Conservation (phyloP, 306 rosid genomes). For the Medicago ruthenica region DNA sequence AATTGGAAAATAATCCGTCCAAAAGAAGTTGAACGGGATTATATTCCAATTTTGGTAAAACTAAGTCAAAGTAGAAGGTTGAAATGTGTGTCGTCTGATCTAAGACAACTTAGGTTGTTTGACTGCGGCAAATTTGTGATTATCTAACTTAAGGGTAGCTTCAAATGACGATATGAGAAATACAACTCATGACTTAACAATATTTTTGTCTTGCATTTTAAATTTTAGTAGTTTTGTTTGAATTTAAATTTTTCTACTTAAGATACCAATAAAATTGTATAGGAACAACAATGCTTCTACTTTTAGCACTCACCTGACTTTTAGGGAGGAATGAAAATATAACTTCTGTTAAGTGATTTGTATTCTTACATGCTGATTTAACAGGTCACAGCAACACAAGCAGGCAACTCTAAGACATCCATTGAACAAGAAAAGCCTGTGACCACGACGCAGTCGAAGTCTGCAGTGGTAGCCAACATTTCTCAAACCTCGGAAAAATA, state of each 20-base stretch:
- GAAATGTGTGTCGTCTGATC: not conserved
- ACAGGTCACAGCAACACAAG: slow-evolving; percentile 48
- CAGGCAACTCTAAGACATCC: slow-evolving; percentile 16
- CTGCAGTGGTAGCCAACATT: too few relatives aligned
- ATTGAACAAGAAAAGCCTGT: slow-evolving; percentile 39
- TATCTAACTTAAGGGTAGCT: too few relatives aligned
- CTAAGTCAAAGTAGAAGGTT: not conserved
- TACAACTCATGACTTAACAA: too few relatives aligned
- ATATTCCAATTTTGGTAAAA: not conserved
- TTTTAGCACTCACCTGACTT: slow-evolving; percentile 14
- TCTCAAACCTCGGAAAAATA: not conserved
- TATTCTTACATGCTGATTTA: slow-evolving; percentile 25
- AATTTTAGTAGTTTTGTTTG: not conserved
- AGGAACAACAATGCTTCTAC: slow-evolving; percentile 22
- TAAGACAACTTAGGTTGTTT: not conserved
- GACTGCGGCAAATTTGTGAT: too few relatives aligned
- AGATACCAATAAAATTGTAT: not conserved
- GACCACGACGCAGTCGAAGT: not conserved
- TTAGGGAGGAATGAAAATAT: not conserved
- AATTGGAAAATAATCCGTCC: too few relatives aligned
- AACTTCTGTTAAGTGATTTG: slow-evolving; percentile 33
- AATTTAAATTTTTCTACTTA: not conserved
- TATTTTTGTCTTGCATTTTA: not conserved
- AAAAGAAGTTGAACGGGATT: not conserved
- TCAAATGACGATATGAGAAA: too few relatives aligned